Conservation (phyloP, 129 eudicot species). For the sunflower (Helianthus annuus) region HanXRQr2.0-SUNRISE NC_035438.2:50983317-50983816, state of each 20-base stretch:
- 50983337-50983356: background rate
- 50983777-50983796: conserved; percentile 43
- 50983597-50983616: conserved; percentile 1
- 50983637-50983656: conserved; percentile 27
- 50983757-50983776: conserved; percentile 56
- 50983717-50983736: conserved; percentile 74
- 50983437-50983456: conserved; percentile 14
- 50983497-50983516: conserved; percentile 92
- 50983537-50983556: conserved; percentile 79
- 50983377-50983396: background rate
- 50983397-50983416: conserved; percentile 8
- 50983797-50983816: background rate
- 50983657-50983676: conserved; percentile 67
- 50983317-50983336: too few relatives aligned
- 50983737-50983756: conserved; percentile 64
- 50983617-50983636: background rate
- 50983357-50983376: background rate
- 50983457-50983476: conserved; percentile 48
- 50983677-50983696: conserved; percentile 80
- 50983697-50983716: conserved; percentile 58
- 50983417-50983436: conserved; percentile 4
- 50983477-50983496: conserved; percentile 67
- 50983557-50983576: conserved; percentile 49
- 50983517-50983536: conserved; percentile 83
- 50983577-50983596: conserved; percentile 63